Evolutionary conservation across 306 rosid genomes (phyloP).

Genomic region (Styphnolobium japonicum): DNA sequence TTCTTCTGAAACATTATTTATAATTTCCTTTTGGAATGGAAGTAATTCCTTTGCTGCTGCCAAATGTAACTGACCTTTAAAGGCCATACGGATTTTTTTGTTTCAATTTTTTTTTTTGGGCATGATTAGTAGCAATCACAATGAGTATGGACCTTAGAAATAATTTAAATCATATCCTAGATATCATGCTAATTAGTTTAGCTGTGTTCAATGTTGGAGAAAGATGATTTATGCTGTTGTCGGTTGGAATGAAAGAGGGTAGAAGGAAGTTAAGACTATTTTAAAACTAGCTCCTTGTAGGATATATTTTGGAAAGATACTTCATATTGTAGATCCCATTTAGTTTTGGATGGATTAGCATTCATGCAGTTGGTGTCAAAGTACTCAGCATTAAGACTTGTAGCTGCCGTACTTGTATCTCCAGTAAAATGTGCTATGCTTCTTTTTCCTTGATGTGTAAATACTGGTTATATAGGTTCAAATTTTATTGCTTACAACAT

Average conservation of each 20-base stretch:
- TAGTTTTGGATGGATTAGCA: neutral
- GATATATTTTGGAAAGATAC: neutral
- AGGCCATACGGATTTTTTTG: neutral
- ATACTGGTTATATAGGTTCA: neutral
- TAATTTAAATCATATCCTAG: neutral
- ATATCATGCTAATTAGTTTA: neutral
- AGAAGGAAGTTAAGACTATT: neutral
- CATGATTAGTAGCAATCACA: neutral
- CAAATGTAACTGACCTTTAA: neutral
- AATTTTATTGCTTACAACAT: neutral
- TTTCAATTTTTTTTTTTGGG: neutral
- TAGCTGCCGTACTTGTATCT: neutral
- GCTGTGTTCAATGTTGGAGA: neutral
- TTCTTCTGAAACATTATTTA: neutral
- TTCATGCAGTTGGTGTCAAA: neutral
- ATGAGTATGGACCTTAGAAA: neutral
- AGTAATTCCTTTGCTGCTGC: constrained; percentile 1
- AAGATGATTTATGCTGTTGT: neutral
- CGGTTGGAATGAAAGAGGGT: neutral
- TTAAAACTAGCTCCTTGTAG: neutral
- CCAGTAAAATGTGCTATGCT: neutral
- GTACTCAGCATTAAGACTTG: neutral
- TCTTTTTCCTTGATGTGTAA: neutral
- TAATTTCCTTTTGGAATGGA: neutral
- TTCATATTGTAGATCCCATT: neutral